Conservation (phyloP, 1,139 yeast genomes). For the Suhomyces kunorum region DNA sequence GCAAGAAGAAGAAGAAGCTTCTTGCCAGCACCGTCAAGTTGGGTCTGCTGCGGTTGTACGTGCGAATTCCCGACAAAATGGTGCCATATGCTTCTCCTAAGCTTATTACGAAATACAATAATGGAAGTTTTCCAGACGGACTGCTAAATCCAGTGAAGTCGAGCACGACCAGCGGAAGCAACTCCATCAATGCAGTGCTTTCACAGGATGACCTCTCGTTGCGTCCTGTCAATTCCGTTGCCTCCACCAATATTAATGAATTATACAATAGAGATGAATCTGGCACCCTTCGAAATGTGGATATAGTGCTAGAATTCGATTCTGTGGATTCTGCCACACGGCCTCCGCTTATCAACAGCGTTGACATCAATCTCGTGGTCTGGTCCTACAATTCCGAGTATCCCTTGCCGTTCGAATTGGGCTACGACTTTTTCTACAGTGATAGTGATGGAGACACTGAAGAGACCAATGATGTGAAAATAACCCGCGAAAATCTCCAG, state of each 20-base stretch:
- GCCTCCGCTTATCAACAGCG: conserved; percentile 36
- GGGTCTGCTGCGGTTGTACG: conserved; percentile 39
- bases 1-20: conserved; percentile 43
- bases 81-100: conserved; percentile 44
- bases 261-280: conserved; percentile 34
- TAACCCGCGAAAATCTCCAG: conserved; percentile 40
- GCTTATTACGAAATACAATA: conserved; percentile 41
- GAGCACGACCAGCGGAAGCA: neutral
- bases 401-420: conserved; percentile 43
- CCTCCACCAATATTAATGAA: conserved; percentile 28
- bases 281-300: conserved; percentile 26
- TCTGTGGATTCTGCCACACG: conserved; percentile 23
- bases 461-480: conserved; percentile 30
- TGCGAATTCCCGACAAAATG: conserved; percentile 35
- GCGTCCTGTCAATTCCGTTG: conserved; percentile 21
- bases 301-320: conserved; percentile 30
- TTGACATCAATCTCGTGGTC: conserved; percentile 41
- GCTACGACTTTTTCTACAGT: conserved; percentile 46
- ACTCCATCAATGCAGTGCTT: neutral
- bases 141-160: conserved; percentile 10
- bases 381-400: conserved; percentile 48
- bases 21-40: conserved; percentile 37
- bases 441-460: conserved; percentile 21
- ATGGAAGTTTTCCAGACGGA: conserved; percentile 14
- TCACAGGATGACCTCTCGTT: conserved; percentile 12